These are phyloP conservation scores for Austropuccinia psidii DNA, from an alignment of 1,284 basidiomycete species.

Conservation along the genomic window DNA sequence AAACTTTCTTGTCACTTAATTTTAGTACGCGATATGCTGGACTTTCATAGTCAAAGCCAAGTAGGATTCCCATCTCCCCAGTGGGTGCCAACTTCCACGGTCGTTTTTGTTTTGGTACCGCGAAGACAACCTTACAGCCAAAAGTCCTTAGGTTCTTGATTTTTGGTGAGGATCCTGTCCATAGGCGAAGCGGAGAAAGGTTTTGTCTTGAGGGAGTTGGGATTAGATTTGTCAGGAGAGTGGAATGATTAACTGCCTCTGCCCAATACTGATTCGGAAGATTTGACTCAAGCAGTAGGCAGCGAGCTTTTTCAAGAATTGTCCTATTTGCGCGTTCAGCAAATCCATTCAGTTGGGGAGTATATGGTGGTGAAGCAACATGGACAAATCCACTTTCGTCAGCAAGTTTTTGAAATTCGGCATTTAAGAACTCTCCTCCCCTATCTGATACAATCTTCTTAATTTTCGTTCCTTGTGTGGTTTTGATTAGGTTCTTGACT, in stretches of 20 bases:
- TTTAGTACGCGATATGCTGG: not conserved
- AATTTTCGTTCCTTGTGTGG: not conserved
- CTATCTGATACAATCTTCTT: not conserved
- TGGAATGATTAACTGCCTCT: slow-evolving; percentile 44
- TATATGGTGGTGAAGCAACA: slow-evolving; percentile 48
- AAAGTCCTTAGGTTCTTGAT: not conserved
- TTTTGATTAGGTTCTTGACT: not conserved
- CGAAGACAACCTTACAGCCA: not conserved
- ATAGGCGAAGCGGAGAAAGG: not conserved
- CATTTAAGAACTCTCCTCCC: not conserved
- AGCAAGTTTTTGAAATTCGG: slow-evolving; percentile 12
- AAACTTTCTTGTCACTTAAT: not conserved
- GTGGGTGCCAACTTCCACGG: not conserved
- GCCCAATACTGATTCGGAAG: slow-evolving; percentile 47
- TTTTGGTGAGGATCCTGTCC: not conserved
- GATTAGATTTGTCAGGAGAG: slow-evolving; percentile 47
- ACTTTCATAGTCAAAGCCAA: not conserved
- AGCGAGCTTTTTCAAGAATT: slow-evolving; percentile 41
- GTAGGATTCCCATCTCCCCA: not conserved
- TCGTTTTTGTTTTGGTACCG: not conserved
- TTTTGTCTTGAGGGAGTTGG: slow-evolving; percentile 15
- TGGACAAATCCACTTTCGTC: slow-evolving; percentile 44
- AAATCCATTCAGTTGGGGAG: slow-evolving; percentile 47
- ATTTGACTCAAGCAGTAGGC: slow-evolving; percentile 43
- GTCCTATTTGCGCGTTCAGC: slow-evolving; percentile 45